A percentile compares a stretch with the other conserved stretches of the same genome.
phyloP scores from a whole-genome alignment of 306 rosid species.

The Prunus mongolica region DNA sequence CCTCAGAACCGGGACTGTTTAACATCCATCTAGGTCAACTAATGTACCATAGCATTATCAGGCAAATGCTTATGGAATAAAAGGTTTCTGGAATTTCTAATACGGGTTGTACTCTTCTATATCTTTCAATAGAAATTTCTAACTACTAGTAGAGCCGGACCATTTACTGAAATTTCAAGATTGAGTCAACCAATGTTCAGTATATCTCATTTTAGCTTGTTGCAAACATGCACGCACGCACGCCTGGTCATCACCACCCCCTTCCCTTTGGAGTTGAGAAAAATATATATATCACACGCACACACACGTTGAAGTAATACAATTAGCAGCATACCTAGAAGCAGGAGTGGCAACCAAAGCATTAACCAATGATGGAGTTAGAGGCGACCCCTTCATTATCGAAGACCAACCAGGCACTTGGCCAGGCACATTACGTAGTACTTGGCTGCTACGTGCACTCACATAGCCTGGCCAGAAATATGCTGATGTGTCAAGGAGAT shows the following conservation, averaged over 20 bases:
- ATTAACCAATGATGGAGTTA: conserved; percentile 59
- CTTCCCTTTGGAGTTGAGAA: not conserved
- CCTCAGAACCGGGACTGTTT: not conserved
- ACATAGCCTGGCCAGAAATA: conserved; percentile 94
- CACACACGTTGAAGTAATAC: not conserved
- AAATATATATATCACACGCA: not conserved
- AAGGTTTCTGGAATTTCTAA: not conserved
- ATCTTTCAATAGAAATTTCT: not conserved
- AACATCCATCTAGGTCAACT: not conserved
- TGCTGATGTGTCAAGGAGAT: conserved; percentile 74
- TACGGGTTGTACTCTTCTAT: not conserved
- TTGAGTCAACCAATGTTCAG: not conserved
- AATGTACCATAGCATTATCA: not conserved
- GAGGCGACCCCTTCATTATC: conserved; percentile 72
- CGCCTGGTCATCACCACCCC: not conserved
- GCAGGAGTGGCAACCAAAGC: conserved; percentile 81
- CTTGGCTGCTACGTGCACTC: conserved; percentile 50
- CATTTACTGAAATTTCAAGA: not conserved
- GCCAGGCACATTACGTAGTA: conserved; percentile 51
- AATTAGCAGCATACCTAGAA: conserved; percentile 64
- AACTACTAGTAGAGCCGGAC: not conserved
- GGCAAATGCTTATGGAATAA: not conserved
- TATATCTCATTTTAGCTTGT: not conserved
- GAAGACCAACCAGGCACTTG: conserved; percentile 76
- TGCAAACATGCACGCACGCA: not conserved